phyloP scores from a whole-genome alignment of 2,329 filamentous ascomycete species.

The Sporothrix curviconia region DNA sequence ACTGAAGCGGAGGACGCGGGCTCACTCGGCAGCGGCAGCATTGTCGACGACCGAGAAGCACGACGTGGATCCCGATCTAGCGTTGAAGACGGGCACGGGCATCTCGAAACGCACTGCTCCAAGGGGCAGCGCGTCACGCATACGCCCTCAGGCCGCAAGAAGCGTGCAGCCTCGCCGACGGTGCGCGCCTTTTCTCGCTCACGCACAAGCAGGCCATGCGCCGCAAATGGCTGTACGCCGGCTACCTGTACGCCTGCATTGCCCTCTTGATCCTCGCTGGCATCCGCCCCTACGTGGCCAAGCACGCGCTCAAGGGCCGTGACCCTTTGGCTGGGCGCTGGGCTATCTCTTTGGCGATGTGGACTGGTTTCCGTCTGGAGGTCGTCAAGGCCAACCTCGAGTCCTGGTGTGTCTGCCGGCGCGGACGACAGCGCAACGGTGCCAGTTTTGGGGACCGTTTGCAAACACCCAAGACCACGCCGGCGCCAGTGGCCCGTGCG shows the following conservation, averaged over 20 bases:
- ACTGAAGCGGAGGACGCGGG: no score
- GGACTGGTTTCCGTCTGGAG: conserved; percentile 61
- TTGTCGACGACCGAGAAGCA: no score
- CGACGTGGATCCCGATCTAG: no score
- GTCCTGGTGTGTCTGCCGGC: conserved; percentile 65
- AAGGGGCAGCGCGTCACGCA: conserved; percentile 15
- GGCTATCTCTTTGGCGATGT: conserved; percentile 83
- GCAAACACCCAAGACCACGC: no score
- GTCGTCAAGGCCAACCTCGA: conserved; percentile 63
- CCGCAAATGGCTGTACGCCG: conserved; percentile 78
- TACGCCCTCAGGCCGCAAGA: conserved; percentile 57
- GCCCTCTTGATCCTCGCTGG: conserved; percentile 60
- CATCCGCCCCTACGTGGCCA: conserved; percentile 62
- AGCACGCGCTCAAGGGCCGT: conserved; percentile 58
- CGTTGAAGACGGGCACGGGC: no score
- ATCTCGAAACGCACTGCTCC: no score
- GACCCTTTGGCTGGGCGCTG: conserved; percentile 92
- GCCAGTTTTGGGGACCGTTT: no score
- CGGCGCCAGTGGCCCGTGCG: conserved; percentile 21
- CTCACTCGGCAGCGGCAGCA: no score
- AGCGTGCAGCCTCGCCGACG: conserved; percentile 57
- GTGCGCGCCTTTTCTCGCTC: conserved; percentile 71
- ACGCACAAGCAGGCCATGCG: conserved; percentile 69
- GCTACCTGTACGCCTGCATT: conserved; percentile 67
- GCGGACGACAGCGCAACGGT: no score